These are phyloP conservation scores for Crinitomyces ghanaensis DNA, from an alignment of 805 yeast genomes.

Conservation along the genomic window DNA sequence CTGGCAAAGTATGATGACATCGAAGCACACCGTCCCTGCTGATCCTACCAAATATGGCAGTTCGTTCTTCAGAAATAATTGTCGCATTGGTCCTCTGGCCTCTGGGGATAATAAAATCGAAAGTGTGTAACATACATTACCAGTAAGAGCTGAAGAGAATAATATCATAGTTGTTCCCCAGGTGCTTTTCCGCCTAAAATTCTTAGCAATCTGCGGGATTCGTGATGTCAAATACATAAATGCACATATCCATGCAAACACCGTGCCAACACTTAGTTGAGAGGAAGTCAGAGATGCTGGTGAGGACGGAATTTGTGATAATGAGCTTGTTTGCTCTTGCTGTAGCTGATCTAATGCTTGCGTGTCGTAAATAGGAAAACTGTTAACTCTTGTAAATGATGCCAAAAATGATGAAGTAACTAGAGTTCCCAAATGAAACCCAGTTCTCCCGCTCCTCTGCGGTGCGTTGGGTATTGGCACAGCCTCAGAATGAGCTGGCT, in stretches of 20 bases:
- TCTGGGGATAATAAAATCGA: slow-evolving; percentile 54
- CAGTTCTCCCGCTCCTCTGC: too few species aligned
- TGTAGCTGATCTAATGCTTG: too few species aligned
- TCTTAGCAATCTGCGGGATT: slow-evolving; percentile 73
- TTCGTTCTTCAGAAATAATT: slow-evolving; percentile 50
- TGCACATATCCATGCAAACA: slow-evolving; percentile 73
- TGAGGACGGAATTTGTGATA: too few species aligned
- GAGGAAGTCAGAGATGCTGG: too few species aligned
- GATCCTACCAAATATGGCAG: slow-evolving; percentile 78
- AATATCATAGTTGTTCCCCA: slow-evolving; percentile 74
- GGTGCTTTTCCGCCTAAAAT: slow-evolving; percentile 68
- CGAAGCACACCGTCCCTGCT: slow-evolving; percentile 75
- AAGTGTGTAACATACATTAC: slow-evolving; percentile 64
- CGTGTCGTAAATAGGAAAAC: slow-evolving; percentile 4
- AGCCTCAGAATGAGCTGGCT: neutral
- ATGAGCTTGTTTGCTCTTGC: too few species aligned
- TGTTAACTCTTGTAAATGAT: slow-evolving; percentile 21
- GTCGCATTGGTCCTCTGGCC: slow-evolving; percentile 34
- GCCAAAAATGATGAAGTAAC: slow-evolving; percentile 25
- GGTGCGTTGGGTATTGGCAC: slow-evolving; percentile 4
- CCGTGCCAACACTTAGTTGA: slow-evolving; percentile 33
- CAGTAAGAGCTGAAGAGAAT: slow-evolving; percentile 67
- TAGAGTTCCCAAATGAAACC: slow-evolving; percentile 9
- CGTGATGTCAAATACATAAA: slow-evolving; percentile 64
- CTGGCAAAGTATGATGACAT: slow-evolving; percentile 36